Evolutionary conservation across 805 yeast genomes (phyloP).

Genomic region (Teunomyces lycoperdinae): DNA sequence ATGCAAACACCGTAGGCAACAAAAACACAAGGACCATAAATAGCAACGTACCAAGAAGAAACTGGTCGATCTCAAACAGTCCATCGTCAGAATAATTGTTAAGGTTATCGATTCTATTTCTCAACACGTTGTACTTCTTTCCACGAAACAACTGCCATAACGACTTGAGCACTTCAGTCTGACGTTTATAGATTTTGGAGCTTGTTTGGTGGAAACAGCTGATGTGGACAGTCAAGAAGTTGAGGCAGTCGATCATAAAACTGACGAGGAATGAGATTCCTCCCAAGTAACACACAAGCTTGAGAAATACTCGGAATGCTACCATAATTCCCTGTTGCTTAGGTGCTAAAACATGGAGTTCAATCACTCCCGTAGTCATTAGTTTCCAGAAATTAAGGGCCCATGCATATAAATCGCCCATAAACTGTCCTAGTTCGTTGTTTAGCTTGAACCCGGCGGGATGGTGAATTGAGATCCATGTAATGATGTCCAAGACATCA

Average conservation of each 20-base stretch:
- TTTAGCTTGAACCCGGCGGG: conserved; percentile 95
- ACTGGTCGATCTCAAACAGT: conserved; percentile 75
- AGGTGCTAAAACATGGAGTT: background rate
- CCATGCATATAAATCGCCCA: conserved; percentile 88
- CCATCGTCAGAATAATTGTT: conserved; percentile 32
- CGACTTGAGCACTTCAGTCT: conserved; percentile 62
- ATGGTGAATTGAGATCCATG: conserved; percentile 72
- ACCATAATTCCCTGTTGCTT: background rate
- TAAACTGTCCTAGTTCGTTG: conserved; percentile 76
- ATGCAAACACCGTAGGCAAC: conserved; percentile 84
- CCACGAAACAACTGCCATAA: conserved; percentile 86
- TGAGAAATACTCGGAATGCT: conserved; percentile 10
- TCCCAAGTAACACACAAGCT: conserved; percentile 28
- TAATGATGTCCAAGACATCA: conserved; percentile 47
- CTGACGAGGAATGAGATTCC: conserved; percentile 76
- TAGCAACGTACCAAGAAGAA: conserved; percentile 81
- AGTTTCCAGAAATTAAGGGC: conserved; percentile 65
- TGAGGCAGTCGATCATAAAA: conserved; percentile 59
- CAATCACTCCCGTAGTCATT: conserved; percentile 9
- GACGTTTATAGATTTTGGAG: conserved; percentile 76
- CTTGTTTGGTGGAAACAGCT: conserved; percentile 75
- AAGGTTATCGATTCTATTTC: conserved; percentile 83
- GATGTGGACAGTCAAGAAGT: conserved; percentile 66
- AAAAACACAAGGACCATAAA: conserved; percentile 78
- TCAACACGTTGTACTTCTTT: conserved; percentile 75